Evolutionary conservation across 2,329 filamentous ascomycete genomes (phyloP).

Genomic region (Harringtonia aguacate): DNA sequence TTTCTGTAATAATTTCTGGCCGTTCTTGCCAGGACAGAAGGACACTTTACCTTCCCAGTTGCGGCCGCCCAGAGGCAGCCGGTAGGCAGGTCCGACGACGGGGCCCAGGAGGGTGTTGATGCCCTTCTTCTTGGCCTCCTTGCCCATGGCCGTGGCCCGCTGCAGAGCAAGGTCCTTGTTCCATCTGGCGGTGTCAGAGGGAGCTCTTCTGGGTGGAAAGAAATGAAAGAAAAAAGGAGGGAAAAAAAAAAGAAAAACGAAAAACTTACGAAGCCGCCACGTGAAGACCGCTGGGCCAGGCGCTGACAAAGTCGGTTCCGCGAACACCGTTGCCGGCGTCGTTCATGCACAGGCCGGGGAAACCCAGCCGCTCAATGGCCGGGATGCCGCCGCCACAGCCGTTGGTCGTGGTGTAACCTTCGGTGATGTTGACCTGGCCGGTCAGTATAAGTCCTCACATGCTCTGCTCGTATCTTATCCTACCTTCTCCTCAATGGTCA

Average conservation of each 20-base stretch:
- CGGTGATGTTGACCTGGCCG: slow-evolving; percentile 6
- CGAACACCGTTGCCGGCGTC: slow-evolving; percentile 33
- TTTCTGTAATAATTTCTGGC: slow-evolving; percentile 17
- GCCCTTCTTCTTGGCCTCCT: slow-evolving; percentile 66
- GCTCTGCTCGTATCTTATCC: slow-evolving; percentile 14
- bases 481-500: slow-evolving; percentile 68
- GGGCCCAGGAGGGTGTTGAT: slow-evolving; percentile 70
- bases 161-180: slow-evolving; percentile 58
- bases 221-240: not conserved
- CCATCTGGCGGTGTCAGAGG: slow-evolving; percentile 42
- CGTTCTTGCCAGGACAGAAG: no score
- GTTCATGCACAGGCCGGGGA: slow-evolving; percentile 30
- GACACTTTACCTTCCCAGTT: slow-evolving; percentile 5
- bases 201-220: no score
- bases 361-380: slow-evolving; percentile 19
- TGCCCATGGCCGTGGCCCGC: slow-evolving; percentile 63
- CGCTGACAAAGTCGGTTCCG: slow-evolving; percentile 27
- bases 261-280: slow-evolving; percentile 24
- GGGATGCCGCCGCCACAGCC: slow-evolving; percentile 7
- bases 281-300: slow-evolving; percentile 28
- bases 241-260: no score
- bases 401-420: slow-evolving; percentile 1
- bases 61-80: slow-evolving; percentile 49
- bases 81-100: slow-evolving; percentile 55
- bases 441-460: no score